Percentiles rank a stretch among this genome's conserved stretches.
These are phyloP conservation scores for Chlorella sp. DNA, from an alignment of 139 green algal species.

Conservation along the genomic window DNA sequence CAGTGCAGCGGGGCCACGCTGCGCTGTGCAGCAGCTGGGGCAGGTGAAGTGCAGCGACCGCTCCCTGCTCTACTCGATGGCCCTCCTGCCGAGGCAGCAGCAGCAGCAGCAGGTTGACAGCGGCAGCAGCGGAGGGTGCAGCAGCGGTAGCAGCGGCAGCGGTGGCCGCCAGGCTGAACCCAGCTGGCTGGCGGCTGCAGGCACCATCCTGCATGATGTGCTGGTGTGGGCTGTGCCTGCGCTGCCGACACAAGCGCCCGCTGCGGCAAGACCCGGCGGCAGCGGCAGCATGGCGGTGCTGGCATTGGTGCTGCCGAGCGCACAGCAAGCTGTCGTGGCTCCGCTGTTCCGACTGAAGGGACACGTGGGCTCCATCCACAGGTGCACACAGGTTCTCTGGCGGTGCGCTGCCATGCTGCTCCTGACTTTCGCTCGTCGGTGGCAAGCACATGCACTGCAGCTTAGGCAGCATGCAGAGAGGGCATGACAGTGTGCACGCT, in stretches of 20 bases:
- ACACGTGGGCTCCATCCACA: conserved; percentile 64
- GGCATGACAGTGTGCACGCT: neutral
- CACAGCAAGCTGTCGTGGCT: neutral
- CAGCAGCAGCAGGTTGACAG: neutral
- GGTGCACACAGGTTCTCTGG: neutral
- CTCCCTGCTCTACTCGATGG: conserved; percentile 61
- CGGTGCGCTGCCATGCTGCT: neutral
- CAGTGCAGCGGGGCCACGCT: neutral
- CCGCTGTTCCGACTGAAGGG: conserved; percentile 47
- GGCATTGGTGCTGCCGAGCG: no score
- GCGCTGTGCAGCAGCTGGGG: neutral
- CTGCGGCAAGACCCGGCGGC: neutral
- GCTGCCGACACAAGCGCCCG: neutral
- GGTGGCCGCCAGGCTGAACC: neutral
- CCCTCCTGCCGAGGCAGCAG: conserved; percentile 8
- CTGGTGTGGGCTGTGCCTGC: conserved; percentile 39
- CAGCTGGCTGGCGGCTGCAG: conserved; percentile 44
- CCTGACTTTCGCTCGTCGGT: no score
- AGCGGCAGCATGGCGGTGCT: neutral
- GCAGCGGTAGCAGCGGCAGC: neutral
- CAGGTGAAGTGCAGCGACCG: conserved; percentile 33
- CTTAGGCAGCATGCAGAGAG: no score
- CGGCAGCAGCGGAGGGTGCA: neutral
- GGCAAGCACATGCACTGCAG: no score
- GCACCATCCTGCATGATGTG: conserved; percentile 58